phyloP scores from a whole-genome alignment of 1,284 basidiomycete species.

The Hortiboletus rubellus region DNA sequence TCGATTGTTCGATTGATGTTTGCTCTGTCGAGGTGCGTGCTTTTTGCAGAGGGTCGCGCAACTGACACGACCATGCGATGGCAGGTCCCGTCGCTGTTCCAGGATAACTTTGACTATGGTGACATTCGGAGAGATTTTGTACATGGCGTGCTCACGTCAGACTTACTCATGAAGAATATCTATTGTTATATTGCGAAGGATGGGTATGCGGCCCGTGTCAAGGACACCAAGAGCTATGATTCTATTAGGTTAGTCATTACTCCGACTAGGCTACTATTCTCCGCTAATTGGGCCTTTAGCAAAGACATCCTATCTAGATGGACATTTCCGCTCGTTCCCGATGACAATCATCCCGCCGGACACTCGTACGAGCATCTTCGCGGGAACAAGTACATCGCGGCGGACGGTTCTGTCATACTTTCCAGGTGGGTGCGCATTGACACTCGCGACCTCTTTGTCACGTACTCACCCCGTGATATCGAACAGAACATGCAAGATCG shows the following conservation, averaged over 20 bases:
- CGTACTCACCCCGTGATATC: background rate
- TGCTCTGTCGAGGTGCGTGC: slow-evolving; percentile 81
- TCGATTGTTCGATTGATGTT: slow-evolving; percentile 88
- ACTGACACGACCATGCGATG: background rate
- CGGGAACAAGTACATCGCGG: slow-evolving; percentile 85
- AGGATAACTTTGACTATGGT: slow-evolving; percentile 98
- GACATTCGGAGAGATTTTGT: slow-evolving; percentile 93
- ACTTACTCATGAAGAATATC: slow-evolving; percentile 94
- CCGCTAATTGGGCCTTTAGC: slow-evolving; percentile 43
- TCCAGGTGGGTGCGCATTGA: slow-evolving; percentile 56
- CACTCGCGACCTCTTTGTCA: background rate
- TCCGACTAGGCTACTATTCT: background rate
- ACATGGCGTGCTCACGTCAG: slow-evolving; percentile 94
- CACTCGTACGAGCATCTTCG: slow-evolving; percentile 80
- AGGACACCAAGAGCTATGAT: slow-evolving; percentile 88
- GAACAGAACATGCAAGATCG: slow-evolving; percentile 75
- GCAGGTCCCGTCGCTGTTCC: slow-evolving; percentile 93
- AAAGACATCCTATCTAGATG: slow-evolving; percentile 91
- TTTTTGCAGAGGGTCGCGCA: background rate
- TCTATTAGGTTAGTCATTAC: slow-evolving; percentile 63
- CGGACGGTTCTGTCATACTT: slow-evolving; percentile 69
- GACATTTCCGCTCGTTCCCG: slow-evolving; percentile 94
- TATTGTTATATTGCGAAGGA: slow-evolving; percentile 85
- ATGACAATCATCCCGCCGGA: slow-evolving; percentile 85
- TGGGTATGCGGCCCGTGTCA: slow-evolving; percentile 86